These are phyloP conservation scores for Anthracocystis setariae DNA, from an alignment of 1,284 basidiomycete genomes.

Conservation along the genomic window DNA sequence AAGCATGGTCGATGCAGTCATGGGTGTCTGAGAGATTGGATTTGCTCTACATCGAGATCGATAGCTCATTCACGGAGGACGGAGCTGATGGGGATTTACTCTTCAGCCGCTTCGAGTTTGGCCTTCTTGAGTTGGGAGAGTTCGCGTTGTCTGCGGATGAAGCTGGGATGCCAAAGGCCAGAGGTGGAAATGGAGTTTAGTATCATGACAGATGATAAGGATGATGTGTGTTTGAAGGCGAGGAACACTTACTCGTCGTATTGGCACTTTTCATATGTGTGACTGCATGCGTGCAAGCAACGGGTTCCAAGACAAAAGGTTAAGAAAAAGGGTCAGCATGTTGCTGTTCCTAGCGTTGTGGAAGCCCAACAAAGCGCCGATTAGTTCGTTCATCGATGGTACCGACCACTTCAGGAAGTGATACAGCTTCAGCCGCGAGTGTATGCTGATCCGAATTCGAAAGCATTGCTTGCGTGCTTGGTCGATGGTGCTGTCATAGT, in stretches of 20 bases:
- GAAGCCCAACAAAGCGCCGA: not conserved
- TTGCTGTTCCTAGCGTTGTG: not conserved
- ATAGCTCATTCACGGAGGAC: not conserved
- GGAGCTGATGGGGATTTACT: conserved; percentile 7
- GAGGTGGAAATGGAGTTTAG: not conserved
- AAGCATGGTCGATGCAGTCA: too few species aligned
- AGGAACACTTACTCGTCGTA: conserved; percentile 62
- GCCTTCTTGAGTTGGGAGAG: conserved; percentile 51
- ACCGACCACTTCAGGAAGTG: too few species aligned
- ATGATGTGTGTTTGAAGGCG: too few species aligned
- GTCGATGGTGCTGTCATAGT: too few species aligned
- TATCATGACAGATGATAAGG: too few species aligned
- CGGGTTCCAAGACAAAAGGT: not conserved
- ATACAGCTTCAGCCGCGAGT: too few species aligned
- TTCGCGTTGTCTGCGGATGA: conserved; percentile 51
- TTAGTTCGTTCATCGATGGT: too few species aligned
- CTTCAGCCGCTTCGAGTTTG: conserved; percentile 31
- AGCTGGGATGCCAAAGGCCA: too few species aligned
- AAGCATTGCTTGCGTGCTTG: too few species aligned
- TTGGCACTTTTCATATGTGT: conserved; percentile 66
- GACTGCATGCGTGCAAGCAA: conserved; percentile 25
- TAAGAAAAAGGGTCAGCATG: conserved; percentile 9
- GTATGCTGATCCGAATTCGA: too few species aligned
- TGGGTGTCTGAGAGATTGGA: too few species aligned
- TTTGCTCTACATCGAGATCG: not conserved